Evolutionary conservation across 495 filamentous ascomycete species (phyloP).

Genomic region (Clavariopsis aquatica): DNA sequence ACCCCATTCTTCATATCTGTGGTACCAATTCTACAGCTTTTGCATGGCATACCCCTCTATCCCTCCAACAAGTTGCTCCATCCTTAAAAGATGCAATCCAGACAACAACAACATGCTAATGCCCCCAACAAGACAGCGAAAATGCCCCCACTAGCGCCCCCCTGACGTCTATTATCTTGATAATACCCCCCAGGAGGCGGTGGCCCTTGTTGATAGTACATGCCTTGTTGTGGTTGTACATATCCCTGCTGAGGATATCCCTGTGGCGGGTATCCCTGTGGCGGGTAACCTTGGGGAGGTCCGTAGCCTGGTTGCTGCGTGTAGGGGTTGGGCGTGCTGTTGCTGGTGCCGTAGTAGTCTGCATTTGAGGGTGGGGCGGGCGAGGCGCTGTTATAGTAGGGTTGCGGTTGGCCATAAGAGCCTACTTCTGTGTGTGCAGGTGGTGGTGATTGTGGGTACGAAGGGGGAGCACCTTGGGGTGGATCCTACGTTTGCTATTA

Average conservation of each 20-base stretch:
- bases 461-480: slow-evolving; percentile 22
- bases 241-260: not conserved
- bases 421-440: slow-evolving; percentile 25
- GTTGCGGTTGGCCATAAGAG: slow-evolving; percentile 22
- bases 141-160: slow-evolving; percentile 44
- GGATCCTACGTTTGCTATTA: slow-evolving; percentile 15
- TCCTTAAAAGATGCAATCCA: slow-evolving; percentile 56
- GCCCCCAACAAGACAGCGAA: slow-evolving; percentile 54
- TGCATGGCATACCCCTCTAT: not conserved
- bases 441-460: slow-evolving; percentile 24
- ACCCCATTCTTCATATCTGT: not conserved
- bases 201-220: slow-evolving; percentile 41
- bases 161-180: slow-evolving; percentile 42
- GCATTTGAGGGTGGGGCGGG: slow-evolving; percentile 11
- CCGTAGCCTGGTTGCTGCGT: slow-evolving; percentile 8
- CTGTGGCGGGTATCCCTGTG: slow-evolving; percentile 19
- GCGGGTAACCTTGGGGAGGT: slow-evolving; percentile 1
- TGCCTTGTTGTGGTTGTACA: slow-evolving; percentile 10
- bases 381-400: slow-evolving; percentile 15
- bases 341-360: slow-evolving; percentile 26
- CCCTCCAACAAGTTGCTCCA: not conserved
- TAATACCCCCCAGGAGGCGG: slow-evolving; percentile 48
- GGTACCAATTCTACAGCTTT: not conserved
- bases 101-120: slow-evolving; percentile 57
- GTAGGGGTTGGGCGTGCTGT: slow-evolving; percentile 17